Percentiles rank a stretch among this genome's conserved stretches.
Conservation (phyloP, 2,329 filamentous ascomycete species). For the Xylaria arbuscula region DNA sequence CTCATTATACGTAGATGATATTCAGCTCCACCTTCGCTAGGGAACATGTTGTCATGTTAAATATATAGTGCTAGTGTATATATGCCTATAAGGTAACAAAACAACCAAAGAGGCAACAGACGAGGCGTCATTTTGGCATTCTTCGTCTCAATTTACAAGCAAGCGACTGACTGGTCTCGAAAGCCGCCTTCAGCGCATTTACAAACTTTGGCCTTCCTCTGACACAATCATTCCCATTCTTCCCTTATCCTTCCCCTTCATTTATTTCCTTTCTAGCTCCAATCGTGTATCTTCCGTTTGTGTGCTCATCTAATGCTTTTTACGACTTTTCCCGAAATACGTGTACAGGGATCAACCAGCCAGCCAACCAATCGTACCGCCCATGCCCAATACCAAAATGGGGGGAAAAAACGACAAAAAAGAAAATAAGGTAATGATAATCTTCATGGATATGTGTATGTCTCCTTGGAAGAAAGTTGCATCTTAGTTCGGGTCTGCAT, state of each 20-base stretch:
- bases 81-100: not conserved
- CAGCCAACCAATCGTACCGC: slow-evolving; percentile 2
- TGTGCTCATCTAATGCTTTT: slow-evolving; percentile 29
- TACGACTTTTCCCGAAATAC: slow-evolving; percentile 32
- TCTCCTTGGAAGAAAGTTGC: slow-evolving; percentile 12
- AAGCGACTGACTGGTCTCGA: not conserved
- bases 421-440: slow-evolving; percentile 1
- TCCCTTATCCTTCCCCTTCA: not conserved
- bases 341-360: slow-evolving; percentile 36
- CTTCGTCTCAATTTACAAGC: slow-evolving; percentile 18
- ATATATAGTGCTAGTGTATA: not conserved
- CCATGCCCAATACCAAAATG: slow-evolving; percentile 4
- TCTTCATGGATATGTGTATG: not conserved
- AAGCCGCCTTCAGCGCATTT: slow-evolving; percentile 7
- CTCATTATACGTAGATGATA: no score
- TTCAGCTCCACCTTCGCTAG: no score
- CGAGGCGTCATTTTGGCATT: slow-evolving; percentile 8
- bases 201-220: slow-evolving; percentile 10
- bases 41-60: not conserved
- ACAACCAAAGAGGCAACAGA: not conserved
- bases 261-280: slow-evolving; percentile 7
- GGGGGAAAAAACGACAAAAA: not conserved
- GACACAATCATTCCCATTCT: no score
- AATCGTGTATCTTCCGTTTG: slow-evolving; percentile 28
- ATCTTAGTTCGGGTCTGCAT: slow-evolving; percentile 25